Conservation (phyloP, 2,329 filamentous ascomycete genomes). For the Neophaeococcomyces aloes region DNA sequence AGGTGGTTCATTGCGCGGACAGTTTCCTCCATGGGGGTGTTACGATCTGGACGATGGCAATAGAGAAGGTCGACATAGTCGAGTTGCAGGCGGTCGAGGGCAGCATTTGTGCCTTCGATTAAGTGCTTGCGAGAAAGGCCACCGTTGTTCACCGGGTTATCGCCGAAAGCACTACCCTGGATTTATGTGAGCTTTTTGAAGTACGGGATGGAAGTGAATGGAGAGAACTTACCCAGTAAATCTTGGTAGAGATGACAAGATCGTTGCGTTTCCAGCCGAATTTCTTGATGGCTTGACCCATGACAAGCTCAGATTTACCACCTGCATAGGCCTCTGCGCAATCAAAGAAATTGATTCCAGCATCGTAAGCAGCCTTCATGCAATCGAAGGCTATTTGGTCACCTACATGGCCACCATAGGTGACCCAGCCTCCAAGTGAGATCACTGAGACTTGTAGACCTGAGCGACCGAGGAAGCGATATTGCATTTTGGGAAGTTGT, state of each 20-base stretch:
- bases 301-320: constrained; percentile 45
- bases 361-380: constrained; percentile 45
- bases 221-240: constrained; percentile 14
- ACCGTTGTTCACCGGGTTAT: constrained; percentile 55
- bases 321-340: constrained; percentile 43
- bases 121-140: constrained; percentile 63
- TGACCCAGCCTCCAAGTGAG: constrained; percentile 53
- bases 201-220: not conserved
- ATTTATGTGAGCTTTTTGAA: constrained; percentile 33
- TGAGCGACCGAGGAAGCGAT: constrained; percentile 59
- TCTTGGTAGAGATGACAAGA: constrained; percentile 44
- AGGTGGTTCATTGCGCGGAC: constrained; percentile 63
- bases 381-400: constrained; percentile 38
- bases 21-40: constrained; percentile 60
- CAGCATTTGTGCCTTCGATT: constrained; percentile 52
- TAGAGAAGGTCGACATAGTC: constrained; percentile 62
- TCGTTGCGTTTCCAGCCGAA: constrained; percentile 49
- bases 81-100: constrained; percentile 51
- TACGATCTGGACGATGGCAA: constrained; percentile 58
- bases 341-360: constrained; percentile 48
- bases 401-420: constrained; percentile 63
- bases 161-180: constrained; percentile 46
- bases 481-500: constrained; percentile 49
- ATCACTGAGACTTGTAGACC: constrained; percentile 66
- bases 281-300: constrained; percentile 44